Evolutionary conservation across 495 filamentous ascomycete genomes (phyloP).

Genomic region (Tuber umbilicatum): DNA sequence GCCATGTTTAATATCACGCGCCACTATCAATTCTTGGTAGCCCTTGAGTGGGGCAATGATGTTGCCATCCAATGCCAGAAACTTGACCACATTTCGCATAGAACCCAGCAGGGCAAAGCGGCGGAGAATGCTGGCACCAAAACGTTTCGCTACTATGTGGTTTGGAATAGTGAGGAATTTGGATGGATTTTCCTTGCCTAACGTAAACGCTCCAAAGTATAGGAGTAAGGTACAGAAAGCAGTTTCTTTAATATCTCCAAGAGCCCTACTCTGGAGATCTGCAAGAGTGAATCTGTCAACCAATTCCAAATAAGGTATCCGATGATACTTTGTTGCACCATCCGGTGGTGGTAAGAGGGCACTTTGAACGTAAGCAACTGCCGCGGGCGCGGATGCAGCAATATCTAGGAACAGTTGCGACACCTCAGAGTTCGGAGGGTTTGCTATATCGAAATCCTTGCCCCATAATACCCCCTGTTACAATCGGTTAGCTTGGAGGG

Average conservation of each 20-base stretch:
- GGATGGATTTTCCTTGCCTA: constrained; percentile 11
- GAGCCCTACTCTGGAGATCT: no score
- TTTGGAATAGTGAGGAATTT: constrained; percentile 7
- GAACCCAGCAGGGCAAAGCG: constrained; percentile 7
- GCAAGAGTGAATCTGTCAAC: no score
- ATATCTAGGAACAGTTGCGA: not conserved
- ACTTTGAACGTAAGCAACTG: constrained; percentile 8
- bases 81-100: not conserved
- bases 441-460: not conserved
- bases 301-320: not conserved
- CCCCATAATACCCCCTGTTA: not conserved
- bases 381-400: not conserved
- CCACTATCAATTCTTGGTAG: not conserved
- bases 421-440: constrained; percentile 3
- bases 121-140: constrained; percentile 9
- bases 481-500: constrained; percentile 5
- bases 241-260: not conserved
- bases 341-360: constrained; percentile 3
- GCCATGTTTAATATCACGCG: no score
- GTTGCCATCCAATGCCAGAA: not conserved
- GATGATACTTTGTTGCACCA: not conserved
- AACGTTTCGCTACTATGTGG: constrained; percentile 1
- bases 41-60: not conserved
- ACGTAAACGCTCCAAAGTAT: constrained; percentile 3
- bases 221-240: constrained; percentile 2